Base-by-base conservation (phyloP, 225 moss, liverwort and hornwort species). In the Marchantia polymorpha region DNA sequence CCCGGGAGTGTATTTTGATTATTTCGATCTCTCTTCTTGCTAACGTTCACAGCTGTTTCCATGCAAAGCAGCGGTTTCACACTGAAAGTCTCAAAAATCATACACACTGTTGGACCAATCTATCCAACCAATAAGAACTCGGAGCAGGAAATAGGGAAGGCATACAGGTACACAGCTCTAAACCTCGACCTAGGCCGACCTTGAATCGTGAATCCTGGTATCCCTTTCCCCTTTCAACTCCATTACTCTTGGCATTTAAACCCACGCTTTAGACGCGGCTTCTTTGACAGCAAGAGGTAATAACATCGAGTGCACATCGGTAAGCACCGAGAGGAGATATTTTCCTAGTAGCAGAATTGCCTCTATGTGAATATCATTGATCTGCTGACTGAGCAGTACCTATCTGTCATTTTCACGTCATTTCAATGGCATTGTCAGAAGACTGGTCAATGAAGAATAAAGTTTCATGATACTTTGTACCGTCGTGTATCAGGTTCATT, bases 51-150 rank as follows among this genome's bases (percentile, higher is more conserved):
- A 15, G 69, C 17, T 77, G n/a, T n/a, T n/a, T n/a, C n/a, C n/a
- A 10, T 70, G 59, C 50, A 25, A 74, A 27, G 84, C n/a, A 88
- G 86, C 82, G 95, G 92, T 49, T 95, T 95, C 76, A 77, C 87
- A 46, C 78, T 96, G 64, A 89, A 90, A 72, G 94, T 82, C 55
- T 81, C 88, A 12, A 75, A 80, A 55, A 81, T 96, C 31, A 92
- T 96, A 74, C 96, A 96, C 22, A 92, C 92, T 6, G 96, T 94
- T 77, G 96, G 96, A 77, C 96, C 96, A 50, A 63, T 91, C 15
- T 94, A 96, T 68, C 23, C 25, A 27, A 26, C 47, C 26, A 10
- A 82, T 23, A 72, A 25, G 13, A 11, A 71, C 75, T 74, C 92
- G n/a, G 85, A 81, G n/a, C 50, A 64, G 10, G 63, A 85, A 27